Base-by-base conservation (phyloP, 495 filamentous ascomycete species). In the Penicillium coprophilum region DNA sequence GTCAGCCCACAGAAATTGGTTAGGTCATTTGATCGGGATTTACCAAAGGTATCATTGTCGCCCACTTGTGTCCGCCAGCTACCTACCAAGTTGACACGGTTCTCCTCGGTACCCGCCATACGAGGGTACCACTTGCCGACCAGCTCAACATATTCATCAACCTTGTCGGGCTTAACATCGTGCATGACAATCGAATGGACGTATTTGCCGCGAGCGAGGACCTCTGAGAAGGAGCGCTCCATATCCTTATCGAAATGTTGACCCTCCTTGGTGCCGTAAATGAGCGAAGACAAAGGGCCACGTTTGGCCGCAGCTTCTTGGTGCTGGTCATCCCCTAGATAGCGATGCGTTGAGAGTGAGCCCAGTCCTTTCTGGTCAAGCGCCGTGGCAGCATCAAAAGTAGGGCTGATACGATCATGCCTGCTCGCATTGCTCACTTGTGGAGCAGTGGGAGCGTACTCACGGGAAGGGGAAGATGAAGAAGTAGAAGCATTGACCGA, bases 41-140 rank as follows among this genome's bases (percentile, higher is more conserved):
- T 82, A 97, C 94, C 87, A 77, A 98, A 98, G 0, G 92, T 96
- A 66, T 97, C 93, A 64, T 91, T 95, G 64, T 97, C 95, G 46
- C 95, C 95, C 55, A 98, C 94, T 72, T 98, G 95, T 2, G 93
- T 96, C 70, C 94, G 85, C 94, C 94, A 98, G 77, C 94, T 97
- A 58, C 94, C 94, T 15, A 98, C 94, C 46, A 98, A 77, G 73
- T 98, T 87, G 64, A 97, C 95, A 68, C 90, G 89, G 77, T 96
- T 95, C 74, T 92, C 86, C 55, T 86, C 83, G 43, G 82, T 79
- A 38, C 74, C 75, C 12, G 94, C 95, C 82, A 96, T 89, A 53
- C 80, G 80, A 5, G 94, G 93, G 70, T 98, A 98, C 87, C 89
- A 96, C 38, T 82, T 77, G 53, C 95, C 92, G n/a, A 97, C 90